Conservation (phyloP, 2,329 filamentous ascomycete genomes). For the Sphaerostilbella broomeana region DNA sequence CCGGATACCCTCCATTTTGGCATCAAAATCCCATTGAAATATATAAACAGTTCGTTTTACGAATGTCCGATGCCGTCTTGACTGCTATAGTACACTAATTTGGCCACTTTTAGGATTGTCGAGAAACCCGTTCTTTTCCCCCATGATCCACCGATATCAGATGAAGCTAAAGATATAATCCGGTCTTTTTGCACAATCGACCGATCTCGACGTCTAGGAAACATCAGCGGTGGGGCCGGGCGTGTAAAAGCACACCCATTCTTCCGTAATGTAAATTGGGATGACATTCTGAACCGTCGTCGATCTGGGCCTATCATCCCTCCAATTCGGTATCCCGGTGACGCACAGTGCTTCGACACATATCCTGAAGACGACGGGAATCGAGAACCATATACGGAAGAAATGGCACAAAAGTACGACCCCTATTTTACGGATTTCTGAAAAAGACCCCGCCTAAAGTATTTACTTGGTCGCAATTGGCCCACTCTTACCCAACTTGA, state of each 20-base stretch:
- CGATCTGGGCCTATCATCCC: slow-evolving; percentile 66
- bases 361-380: slow-evolving; percentile 71
- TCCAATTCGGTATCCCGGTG: slow-evolving; percentile 64
- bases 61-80: background rate
- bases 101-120: no score
- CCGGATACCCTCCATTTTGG: slow-evolving; percentile 82
- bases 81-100: no score
- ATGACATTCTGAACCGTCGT: slow-evolving; percentile 59
- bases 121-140: slow-evolving; percentile 73
- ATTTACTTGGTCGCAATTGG: background rate
- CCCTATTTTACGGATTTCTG: slow-evolving; percentile 65
- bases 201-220: slow-evolving; percentile 69
- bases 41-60: slow-evolving; percentile 66
- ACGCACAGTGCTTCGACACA: slow-evolving; percentile 74
- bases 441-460: slow-evolving; percentile 13
- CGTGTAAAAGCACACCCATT: slow-evolving; percentile 71
- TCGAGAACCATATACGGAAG: slow-evolving; percentile 60
- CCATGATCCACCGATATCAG: slow-evolving; percentile 55
- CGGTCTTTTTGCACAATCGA: slow-evolving; percentile 71
- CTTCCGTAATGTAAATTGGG: slow-evolving; percentile 68
- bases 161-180: slow-evolving; percentile 68
- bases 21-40: slow-evolving; percentile 82
- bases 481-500: no score
- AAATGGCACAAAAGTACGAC: slow-evolving; percentile 64
- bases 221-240: slow-evolving; percentile 66